Base-by-base conservation (phyloP, 116 monocot genomes). In the Cymodocea nodosa region DNA sequence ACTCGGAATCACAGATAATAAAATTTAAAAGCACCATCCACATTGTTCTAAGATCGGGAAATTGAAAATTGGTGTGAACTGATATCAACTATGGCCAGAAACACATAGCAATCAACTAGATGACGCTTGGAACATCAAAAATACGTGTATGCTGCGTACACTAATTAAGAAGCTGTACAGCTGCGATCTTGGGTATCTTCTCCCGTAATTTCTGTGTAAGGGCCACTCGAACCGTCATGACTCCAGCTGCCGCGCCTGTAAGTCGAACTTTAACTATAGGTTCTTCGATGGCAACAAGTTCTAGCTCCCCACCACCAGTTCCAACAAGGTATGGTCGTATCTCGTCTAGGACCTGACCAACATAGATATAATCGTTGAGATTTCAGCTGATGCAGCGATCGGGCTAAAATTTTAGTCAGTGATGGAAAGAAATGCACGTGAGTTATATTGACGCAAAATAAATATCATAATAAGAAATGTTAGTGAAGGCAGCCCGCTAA, bases 141-240 rank as follows among this genome's bases (percentile, higher is more conserved):
- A 15, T 23, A 4, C 57, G 22, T 53, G 53, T 64, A 83, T 59
- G 20, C 19, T 50, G 63, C 51, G 53, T 23, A 54, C 35, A 54
- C 34, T 54, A 67, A 35, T 34, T 35, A 17, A 94, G 74, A 50
- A 98, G 82, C 69, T 91, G 97, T 17, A 98, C 89, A n/a, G 97
- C 97, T 50, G 89, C 88, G 58, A 98, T 98, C 23, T 76, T 78
- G n/a, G 97, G 97, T 51, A 98, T 92, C 80, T 92, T 98, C 54
- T 98, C 97, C 24, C 97, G 78, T 4, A 98, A 84, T 75, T 98
- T 98, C 79, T 98, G 97, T 13, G 92, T 98, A 14, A 98, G 59
- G 19, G 97, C 97, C 35, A 98, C 91, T 52, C 97, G 70, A 59
- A 98, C 92, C 5, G 92, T 98, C 85, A 98, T 98, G 40, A 98